Percentiles rank a stretch among this genome's conserved stretches.
Evolutionary conservation across 2,329 filamentous ascomycete genomes (phyloP).

Genomic region (Diplocarpon mali): DNA sequence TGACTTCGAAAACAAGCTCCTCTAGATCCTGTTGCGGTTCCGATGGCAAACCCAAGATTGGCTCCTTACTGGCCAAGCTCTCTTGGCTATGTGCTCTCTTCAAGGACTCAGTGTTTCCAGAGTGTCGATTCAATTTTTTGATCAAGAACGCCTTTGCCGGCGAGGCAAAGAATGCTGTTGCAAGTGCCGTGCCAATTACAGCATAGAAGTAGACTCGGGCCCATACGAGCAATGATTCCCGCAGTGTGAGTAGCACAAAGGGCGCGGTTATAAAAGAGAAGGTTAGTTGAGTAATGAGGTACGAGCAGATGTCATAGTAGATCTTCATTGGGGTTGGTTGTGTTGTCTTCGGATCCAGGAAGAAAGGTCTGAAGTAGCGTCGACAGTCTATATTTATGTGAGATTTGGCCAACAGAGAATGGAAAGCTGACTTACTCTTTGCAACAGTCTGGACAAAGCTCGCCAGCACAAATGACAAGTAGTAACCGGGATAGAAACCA

Average conservation of each 20-base stretch:
- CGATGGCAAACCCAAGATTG: slow-evolving; percentile 66
- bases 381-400: slow-evolving; percentile 57
- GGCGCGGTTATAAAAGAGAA: slow-evolving; percentile 77
- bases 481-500: slow-evolving; percentile 95
- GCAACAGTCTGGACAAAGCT: slow-evolving; percentile 87
- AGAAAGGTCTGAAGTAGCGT: slow-evolving; percentile 82
- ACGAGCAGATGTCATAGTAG: slow-evolving; percentile 76
- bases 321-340: slow-evolving; percentile 60
- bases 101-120: slow-evolving; percentile 32
- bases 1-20: slow-evolving; percentile 41
- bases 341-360: slow-evolving; percentile 67
- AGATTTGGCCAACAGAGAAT: slow-evolving; percentile 2
- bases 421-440: slow-evolving; percentile 56
- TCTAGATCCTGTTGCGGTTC: slow-evolving; percentile 68
- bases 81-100: slow-evolving; percentile 45
- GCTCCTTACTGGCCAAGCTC: slow-evolving; percentile 42
- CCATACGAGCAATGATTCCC: slow-evolving; percentile 66
- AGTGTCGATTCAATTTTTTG: slow-evolving; percentile 47
- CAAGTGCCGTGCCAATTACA: slow-evolving; percentile 51
- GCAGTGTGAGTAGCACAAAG: slow-evolving; percentile 71
- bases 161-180: slow-evolving; percentile 68
- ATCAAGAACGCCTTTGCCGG: slow-evolving; percentile 56
- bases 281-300: slow-evolving; percentile 64
- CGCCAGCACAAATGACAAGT: slow-evolving; percentile 78
- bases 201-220: slow-evolving; percentile 80